Percentiles rank a stretch among this genome's conserved stretches.
phyloP scores from a whole-genome alignment of 768 basidiomycete species.

The Pleurotus pulmonarius region DNA sequence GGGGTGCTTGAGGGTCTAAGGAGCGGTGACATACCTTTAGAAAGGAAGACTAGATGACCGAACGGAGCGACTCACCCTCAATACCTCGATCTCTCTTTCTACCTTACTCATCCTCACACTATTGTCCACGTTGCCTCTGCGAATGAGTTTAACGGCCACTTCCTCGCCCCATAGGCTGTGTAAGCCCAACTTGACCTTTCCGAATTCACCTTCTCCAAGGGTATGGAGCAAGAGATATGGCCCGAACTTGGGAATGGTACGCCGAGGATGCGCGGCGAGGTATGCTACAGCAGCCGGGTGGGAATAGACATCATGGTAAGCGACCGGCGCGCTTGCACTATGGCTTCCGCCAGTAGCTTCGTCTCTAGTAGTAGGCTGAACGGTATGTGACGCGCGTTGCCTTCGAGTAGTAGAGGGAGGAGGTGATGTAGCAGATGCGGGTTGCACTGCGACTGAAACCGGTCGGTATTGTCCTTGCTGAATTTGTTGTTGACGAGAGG shows the following conservation, averaged over 20 bases:
- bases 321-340: slow-evolving; percentile 41
- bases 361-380: slow-evolving; percentile 25
- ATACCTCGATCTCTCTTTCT: slow-evolving; percentile 94
- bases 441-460: slow-evolving; percentile 54
- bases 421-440: slow-evolving; percentile 33
- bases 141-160: slow-evolving; percentile 97
- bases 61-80: slow-evolving; percentile 61
- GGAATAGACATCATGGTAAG: slow-evolving; percentile 71
- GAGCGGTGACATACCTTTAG: neutral
- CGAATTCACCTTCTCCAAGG: slow-evolving; percentile 97
- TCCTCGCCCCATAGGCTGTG: slow-evolving; percentile 94
- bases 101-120: slow-evolving; percentile 89
- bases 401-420: slow-evolving; percentile 40
- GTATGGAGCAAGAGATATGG: slow-evolving; percentile 95
- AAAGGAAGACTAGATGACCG: slow-evolving; percentile 14
- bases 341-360: slow-evolving; percentile 7
- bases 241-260: slow-evolving; percentile 91
- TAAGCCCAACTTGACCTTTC: slow-evolving; percentile 97
- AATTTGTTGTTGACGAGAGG: slow-evolving; percentile 8
- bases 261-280: slow-evolving; percentile 73
- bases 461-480: slow-evolving; percentile 36
- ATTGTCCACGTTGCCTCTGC: slow-evolving; percentile 87
- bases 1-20: slow-evolving; percentile 88
- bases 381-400: slow-evolving; percentile 72
- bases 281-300: slow-evolving; percentile 87